Conservation (phyloP, 2,329 filamentous ascomycete species). For the Ceratocystis cubensis region DNA sequence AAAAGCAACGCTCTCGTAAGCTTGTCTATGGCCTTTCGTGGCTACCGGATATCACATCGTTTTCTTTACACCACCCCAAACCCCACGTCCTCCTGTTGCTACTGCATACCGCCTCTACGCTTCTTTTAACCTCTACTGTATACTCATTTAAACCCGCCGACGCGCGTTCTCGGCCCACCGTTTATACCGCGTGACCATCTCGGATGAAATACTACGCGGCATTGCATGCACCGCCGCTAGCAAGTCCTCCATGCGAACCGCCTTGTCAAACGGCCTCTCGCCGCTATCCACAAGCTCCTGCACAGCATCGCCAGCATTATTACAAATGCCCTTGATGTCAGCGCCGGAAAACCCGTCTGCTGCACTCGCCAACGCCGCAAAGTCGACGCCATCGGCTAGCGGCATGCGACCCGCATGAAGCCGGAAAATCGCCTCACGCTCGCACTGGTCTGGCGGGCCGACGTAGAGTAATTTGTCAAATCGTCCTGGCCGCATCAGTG, state of each 20-base stretch:
- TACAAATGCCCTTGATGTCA: slow-evolving; percentile 52
- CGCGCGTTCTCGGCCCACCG: slow-evolving; percentile 16
- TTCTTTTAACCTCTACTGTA: slow-evolving; percentile 20
- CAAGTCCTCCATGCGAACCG: slow-evolving; percentile 18
- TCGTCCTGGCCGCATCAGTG: slow-evolving; percentile 71
- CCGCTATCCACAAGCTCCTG: slow-evolving; percentile 26
- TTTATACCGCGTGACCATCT: slow-evolving; percentile 18
- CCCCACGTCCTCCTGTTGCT: background rate
- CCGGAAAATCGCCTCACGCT: slow-evolving; percentile 62
- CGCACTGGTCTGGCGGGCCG: slow-evolving; percentile 60
- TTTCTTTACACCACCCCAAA: slow-evolving; percentile 2
- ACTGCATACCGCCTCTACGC: background rate
- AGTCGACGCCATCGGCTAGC: slow-evolving; percentile 50
- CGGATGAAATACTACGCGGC: slow-evolving; percentile 18
- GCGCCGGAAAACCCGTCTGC: slow-evolving; percentile 77
- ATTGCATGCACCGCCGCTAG: slow-evolving; percentile 10
- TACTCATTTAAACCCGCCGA: slow-evolving; percentile 17
- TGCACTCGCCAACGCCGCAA: slow-evolving; percentile 46
- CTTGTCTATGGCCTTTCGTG: background rate
- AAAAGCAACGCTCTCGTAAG: background rate
- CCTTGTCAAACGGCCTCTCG: slow-evolving; percentile 16
- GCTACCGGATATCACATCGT: background rate
- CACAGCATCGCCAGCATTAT: slow-evolving; percentile 34
- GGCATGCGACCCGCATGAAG: slow-evolving; percentile 52
- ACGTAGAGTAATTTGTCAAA: slow-evolving; percentile 81